Percentiles rank a stretch among this genome's conserved stretches.
These are phyloP conservation scores for Pythium graminicola DNA, from an alignment of 352 stramenopile genomes.

Conservation along the genomic window DNA sequence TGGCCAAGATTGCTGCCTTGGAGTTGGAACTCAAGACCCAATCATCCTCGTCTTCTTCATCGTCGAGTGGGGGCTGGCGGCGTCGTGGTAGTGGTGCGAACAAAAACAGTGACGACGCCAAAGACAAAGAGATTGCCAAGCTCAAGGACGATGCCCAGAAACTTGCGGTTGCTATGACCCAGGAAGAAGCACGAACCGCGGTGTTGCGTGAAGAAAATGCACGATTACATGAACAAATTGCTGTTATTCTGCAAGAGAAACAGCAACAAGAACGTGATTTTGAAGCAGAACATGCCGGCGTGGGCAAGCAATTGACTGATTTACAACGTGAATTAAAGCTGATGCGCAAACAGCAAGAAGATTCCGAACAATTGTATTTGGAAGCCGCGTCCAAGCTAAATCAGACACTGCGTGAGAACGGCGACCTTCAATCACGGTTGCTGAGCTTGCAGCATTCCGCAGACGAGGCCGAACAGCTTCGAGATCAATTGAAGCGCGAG, in stretches of 20 bases:
- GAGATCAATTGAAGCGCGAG: slow-evolving; percentile 1
- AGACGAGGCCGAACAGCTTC: slow-evolving; percentile 11
- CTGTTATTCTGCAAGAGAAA: slow-evolving; percentile 36
- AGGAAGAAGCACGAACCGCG: slow-evolving; percentile 40
- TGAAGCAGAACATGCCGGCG: slow-evolving; percentile 17
- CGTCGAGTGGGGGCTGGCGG: slow-evolving; percentile 11
- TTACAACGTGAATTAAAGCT: slow-evolving; percentile 35
- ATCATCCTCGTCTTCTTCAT: slow-evolving; percentile 5
- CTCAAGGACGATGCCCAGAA: slow-evolving; percentile 31
- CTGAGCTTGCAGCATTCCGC: slow-evolving; percentile 7
- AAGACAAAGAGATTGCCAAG: slow-evolving; percentile 29
- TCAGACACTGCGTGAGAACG: slow-evolving; percentile 36
- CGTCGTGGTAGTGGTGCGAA: slow-evolving; percentile 15
- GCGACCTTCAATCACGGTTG: slow-evolving; percentile 24
- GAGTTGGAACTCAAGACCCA: slow-evolving; percentile 40
- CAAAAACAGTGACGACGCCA: slow-evolving; percentile 11
- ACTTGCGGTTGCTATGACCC: slow-evolving; percentile 20
- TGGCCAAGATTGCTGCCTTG: slow-evolving; percentile 48
- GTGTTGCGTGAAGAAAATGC: slow-evolving; percentile 58
- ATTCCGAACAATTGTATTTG: slow-evolving; percentile 48
- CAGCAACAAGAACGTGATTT: slow-evolving; percentile 41
- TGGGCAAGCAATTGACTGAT: slow-evolving; percentile 28
- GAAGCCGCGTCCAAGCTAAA: slow-evolving; percentile 57
- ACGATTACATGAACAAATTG: slow-evolving; percentile 40
- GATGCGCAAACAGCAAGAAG: slow-evolving; percentile 49